Evolutionary conservation across 2,329 filamentous ascomycete species (phyloP), one percentile per base, ranked within the genome.

Genomic region (Aschersonia sp.): DNA sequence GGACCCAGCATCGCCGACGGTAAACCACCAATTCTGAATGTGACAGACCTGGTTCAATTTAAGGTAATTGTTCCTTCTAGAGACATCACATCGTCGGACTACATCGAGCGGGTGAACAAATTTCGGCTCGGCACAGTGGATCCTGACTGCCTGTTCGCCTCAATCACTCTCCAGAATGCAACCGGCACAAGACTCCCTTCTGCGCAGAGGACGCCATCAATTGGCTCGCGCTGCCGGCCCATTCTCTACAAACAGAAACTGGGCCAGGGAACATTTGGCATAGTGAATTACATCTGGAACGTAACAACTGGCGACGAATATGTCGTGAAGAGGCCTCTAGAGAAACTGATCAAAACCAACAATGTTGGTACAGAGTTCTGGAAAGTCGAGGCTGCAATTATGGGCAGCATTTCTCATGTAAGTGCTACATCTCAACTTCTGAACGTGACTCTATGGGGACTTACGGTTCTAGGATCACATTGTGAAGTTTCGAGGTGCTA

Each of bases 351-450:
- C 43, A 12, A 11, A 44, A 33, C 9, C 11, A 46, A 12, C n/a
- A 44, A 39, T 22, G n/a, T 49, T 14, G 43, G 50, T 11, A 4
- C 31, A 1, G 9, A 44, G 7, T 37, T 30, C 5, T 60, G 54
- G 57, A 7, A 14, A n/a, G 52, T 43, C 14, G 56, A 58, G 51
- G 54, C 50, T 44, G 11, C 37, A 35, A 56, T 58, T 43, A 56
- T 58, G 52, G n/a, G 42, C 4, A 45, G 49, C 46, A 37, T 58
- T 45, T 50, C 47, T 42, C 53, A 57, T 53, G 50, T 56, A 45
- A 30, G 53, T 50, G 44, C 43, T 31, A 37, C 33, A 11, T 37
- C 33, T 11, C 33, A 37, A 37, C 6, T 6, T 11, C 33, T 11
- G 6, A 37, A 6, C 6, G 6, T 37, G 6, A 11, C 33, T 37